A percentile compares a stretch with the other conserved stretches of the same genome.
phyloP scores from a whole-genome alignment of 2,329 filamentous ascomycete genomes.

The Talaromyces marneffei region DNA sequence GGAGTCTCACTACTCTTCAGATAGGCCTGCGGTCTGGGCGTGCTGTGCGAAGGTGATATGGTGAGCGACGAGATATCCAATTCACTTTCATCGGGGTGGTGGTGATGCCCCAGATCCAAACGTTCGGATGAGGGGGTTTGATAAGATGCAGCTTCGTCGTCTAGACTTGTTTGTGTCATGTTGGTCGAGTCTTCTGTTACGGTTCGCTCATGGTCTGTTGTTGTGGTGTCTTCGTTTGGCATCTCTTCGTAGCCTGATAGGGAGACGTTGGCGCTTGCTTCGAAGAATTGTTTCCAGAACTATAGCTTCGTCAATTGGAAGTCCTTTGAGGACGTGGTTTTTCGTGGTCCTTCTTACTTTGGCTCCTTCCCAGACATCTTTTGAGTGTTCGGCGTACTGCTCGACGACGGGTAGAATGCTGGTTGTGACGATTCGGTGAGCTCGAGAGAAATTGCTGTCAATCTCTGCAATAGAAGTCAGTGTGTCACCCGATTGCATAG shows the following conservation, averaged over 20 bases:
- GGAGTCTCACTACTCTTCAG: slow-evolving; percentile 31
- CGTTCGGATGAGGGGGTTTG: slow-evolving; percentile 36
- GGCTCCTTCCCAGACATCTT: slow-evolving; percentile 91
- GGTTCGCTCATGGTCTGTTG: slow-evolving; percentile 43
- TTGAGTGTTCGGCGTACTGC: slow-evolving; percentile 89
- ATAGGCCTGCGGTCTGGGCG: slow-evolving; percentile 30
- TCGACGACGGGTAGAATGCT: slow-evolving; percentile 91
- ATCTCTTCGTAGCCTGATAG: slow-evolving; percentile 89
- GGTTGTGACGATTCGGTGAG: slow-evolving; percentile 90
- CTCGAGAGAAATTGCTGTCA: slow-evolving; percentile 95
- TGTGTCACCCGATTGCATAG: not conserved
- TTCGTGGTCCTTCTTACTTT: slow-evolving; percentile 65
- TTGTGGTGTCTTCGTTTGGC: slow-evolving; percentile 51
- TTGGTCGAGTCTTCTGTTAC: slow-evolving; percentile 54
- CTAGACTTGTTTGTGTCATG: slow-evolving; percentile 40
- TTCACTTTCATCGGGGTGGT: slow-evolving; percentile 33
- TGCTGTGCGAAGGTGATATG: slow-evolving; percentile 44
- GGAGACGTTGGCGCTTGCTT: slow-evolving; percentile 94
- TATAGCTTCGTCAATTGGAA: slow-evolving; percentile 31
- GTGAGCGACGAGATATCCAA: slow-evolving; percentile 41
- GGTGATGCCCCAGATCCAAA: slow-evolving; percentile 22
- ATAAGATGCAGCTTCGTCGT: slow-evolving; percentile 32
- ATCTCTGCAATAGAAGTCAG: slow-evolving; percentile 61
- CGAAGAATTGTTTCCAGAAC: slow-evolving; percentile 99
- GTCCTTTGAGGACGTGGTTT: not conserved